These are phyloP conservation scores for Mucor plumbeus DNA, from an alignment of 371 early-diverging fungal species.

Conservation along the genomic window DNA sequence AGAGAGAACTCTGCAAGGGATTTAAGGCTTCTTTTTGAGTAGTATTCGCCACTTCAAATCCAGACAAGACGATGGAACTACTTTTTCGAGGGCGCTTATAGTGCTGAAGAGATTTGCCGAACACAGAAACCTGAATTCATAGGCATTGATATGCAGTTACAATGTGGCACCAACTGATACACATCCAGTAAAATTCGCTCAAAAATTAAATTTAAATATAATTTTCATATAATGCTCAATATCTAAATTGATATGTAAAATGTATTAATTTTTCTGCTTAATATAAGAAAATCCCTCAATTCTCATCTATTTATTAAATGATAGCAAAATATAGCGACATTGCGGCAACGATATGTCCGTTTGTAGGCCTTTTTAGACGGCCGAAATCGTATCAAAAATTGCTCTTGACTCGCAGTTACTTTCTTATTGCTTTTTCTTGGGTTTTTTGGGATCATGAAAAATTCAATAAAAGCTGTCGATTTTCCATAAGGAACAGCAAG, in stretches of 20 bases:
- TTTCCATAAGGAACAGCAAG: neutral
- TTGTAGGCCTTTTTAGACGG: neutral
- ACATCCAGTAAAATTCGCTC: too few species aligned
- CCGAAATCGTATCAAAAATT: neutral
- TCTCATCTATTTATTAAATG: neutral
- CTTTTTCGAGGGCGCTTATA: neutral
- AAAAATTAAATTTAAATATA: too few species aligned
- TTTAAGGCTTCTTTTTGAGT: constrained; percentile 7
- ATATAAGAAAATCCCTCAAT: neutral
- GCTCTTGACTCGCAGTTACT: neutral
- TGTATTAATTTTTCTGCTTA: neutral
- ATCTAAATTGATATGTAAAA: neutral
- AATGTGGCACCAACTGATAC: too few species aligned
- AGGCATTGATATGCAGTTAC: too few species aligned
- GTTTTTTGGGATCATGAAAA: neutral
- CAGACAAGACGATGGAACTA: neutral
- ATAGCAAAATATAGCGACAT: neutral
- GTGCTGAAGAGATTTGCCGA: neutral
- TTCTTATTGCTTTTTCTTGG: neutral
- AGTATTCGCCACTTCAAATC: constrained; percentile 11
- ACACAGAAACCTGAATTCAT: too few species aligned
- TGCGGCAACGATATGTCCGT: neutral
- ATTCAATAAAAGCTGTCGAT: neutral
- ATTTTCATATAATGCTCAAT: too few species aligned
- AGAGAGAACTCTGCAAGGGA: constrained; percentile 14